phyloP scores from a whole-genome alignment of 163 green algal species.

The Scenedesmus sp. region DNA sequence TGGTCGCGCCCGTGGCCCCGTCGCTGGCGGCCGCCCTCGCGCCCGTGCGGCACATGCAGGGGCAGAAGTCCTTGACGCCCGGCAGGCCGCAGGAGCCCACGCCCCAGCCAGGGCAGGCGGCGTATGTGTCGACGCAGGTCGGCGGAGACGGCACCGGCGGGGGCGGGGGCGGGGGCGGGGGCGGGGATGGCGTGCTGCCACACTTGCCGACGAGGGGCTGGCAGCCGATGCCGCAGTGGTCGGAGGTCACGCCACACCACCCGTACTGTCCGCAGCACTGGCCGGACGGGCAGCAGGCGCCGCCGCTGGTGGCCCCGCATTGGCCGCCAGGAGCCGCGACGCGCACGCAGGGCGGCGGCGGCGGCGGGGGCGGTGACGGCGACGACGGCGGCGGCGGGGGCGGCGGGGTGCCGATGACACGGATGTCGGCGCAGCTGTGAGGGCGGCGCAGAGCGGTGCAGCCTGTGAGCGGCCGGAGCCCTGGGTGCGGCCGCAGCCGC shows the following conservation, averaged over 20 bases:
- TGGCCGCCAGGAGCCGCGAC: too few relatives aligned
- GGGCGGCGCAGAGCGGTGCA: too few relatives aligned
- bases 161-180: neutral
- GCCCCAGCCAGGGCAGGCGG: neutral
- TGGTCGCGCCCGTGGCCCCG: too few relatives aligned
- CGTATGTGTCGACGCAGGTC: constrained; percentile 1
- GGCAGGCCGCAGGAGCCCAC: neutral
- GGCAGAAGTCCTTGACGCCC: neutral
- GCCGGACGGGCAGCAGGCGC: neutral
- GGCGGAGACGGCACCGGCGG: neutral
- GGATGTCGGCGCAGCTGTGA: too few relatives aligned
- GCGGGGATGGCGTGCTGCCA: neutral
- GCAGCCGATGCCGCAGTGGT: neutral
- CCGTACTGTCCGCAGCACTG: neutral
- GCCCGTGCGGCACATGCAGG: constrained; percentile 32
- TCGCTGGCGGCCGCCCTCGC: too few relatives aligned
- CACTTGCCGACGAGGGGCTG: neutral
- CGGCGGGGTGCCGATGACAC: too few relatives aligned
- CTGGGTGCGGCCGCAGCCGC: too few relatives aligned
- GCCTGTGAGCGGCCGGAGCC: too few relatives aligned
- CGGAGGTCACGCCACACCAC: neutral
- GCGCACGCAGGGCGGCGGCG: too few relatives aligned
- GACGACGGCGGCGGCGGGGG: too few relatives aligned
- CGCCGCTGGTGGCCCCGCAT: too few relatives aligned
- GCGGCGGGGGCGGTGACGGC: too few relatives aligned